Base-by-base conservation (phyloP, 331 rosid species). In the Ulmus americana region DNA sequence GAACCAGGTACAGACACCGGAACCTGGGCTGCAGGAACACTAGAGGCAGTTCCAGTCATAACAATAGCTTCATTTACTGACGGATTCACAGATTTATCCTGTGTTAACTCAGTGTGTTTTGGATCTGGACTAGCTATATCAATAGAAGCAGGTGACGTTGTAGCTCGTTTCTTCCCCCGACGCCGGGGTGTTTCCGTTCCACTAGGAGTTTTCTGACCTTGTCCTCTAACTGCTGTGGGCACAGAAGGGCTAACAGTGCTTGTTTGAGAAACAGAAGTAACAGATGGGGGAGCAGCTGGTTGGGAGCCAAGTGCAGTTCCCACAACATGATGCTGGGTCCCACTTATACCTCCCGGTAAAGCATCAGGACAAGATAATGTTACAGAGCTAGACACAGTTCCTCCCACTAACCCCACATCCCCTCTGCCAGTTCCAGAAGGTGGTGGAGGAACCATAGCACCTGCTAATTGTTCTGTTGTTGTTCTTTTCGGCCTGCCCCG, bases 401-500 rank as follows among this genome's bases (percentile, higher is more conserved):
- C 96, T 68, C 78, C 81, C 50, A 55, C 81, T 64, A 65, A 76
- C 58, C 67, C 85, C 54, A 61, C 45, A 39, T 84, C 86, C 22
- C 70, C 76, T 55, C 75, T 82, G 48, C 49, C 83, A 58, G 80
- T 52, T 72, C 65, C 86, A 69, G 90, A 61, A 72, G 84, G 75
- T 28, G 72, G 65, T 38, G 79, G 81, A 81, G 70, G 79, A 61
- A 64, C 79, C 45, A 54, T 54, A 5, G 79, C 64, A 54, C 74
- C 71, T 15, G 91, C 80, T 1, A 81, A 70, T 80, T 78, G 86
- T 62, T 78, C 86, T 16, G 72, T 68, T 47, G 83, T 62, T 54
- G 67, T 74, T 78, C 99, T 78, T 81, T 86, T 94, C 40, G 99
- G 99, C 79, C 99, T 86, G 74, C 99, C 99, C 35, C 99, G 95